phyloP scores from a whole-genome alignment of 352 stramenopile genomes.

The Phytophthora syringae region DNA sequence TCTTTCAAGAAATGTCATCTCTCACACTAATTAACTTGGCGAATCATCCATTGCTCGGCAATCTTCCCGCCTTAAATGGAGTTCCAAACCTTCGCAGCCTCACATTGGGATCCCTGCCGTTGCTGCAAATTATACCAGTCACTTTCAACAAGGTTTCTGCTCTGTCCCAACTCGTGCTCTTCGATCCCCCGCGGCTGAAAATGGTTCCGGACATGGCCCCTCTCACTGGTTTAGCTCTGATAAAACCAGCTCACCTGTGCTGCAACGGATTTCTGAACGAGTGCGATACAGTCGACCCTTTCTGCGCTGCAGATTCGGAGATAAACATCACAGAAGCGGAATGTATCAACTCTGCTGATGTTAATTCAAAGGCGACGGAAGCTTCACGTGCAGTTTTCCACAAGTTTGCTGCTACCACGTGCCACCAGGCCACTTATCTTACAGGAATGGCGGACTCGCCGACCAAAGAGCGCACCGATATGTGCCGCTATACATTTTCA shows the following conservation, averaged over 20 bases:
- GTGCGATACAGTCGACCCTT: not conserved
- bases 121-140: not conserved
- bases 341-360: not conserved
- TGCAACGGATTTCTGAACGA: not conserved
- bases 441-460: not conserved
- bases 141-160: not conserved
- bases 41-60: not conserved
- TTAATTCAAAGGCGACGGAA: not conserved
- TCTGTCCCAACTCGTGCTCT: not conserved
- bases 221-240: not conserved
- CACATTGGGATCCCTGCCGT: not conserved
- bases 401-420: not conserved
- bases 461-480: not conserved
- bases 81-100: not conserved
- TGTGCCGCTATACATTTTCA: not conserved
- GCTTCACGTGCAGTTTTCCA: not conserved
- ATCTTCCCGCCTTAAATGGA: not conserved
- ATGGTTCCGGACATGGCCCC: not conserved
- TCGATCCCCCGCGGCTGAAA: not conserved
- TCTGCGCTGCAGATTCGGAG: not conserved
- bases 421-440: not conserved
- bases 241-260: not conserved
- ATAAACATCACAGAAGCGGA: not conserved
- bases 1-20: not conserved
- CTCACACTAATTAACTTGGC: not conserved